A percentile compares a stretch with the other conserved stretches of the same genome.
Evolutionary conservation across 2,329 filamentous ascomycete species (phyloP).

Genomic region (Venturia oleaginea): DNA sequence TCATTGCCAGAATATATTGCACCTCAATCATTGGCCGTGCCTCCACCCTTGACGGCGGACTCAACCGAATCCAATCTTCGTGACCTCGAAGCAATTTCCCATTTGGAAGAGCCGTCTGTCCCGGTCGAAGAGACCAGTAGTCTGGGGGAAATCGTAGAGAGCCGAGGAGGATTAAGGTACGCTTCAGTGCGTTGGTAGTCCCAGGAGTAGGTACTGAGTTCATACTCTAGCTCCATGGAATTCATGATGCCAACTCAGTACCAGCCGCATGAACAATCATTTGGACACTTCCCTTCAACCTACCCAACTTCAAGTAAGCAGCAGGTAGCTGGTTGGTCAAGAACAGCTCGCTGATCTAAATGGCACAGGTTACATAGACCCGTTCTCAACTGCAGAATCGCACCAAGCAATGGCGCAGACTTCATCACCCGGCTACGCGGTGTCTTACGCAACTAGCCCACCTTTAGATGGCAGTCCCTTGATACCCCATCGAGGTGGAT

Average conservation of each 20-base stretch:
- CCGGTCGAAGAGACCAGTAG: neutral
- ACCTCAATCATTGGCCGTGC: neutral
- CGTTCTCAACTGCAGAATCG: neutral
- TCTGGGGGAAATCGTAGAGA: neutral
- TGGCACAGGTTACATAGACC: neutral
- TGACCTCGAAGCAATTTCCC: neutral
- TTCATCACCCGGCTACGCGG: slow-evolving; percentile 7
- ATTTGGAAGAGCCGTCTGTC: neutral
- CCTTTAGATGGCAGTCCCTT: neutral
- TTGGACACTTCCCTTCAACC: slow-evolving; percentile 25
- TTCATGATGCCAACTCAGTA: slow-evolving; percentile 33
- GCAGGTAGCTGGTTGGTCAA: neutral
- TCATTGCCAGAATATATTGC: slow-evolving; percentile 5
- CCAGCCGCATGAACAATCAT: slow-evolving; percentile 17
- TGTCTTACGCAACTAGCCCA: slow-evolving; percentile 13
- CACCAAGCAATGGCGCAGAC: slow-evolving; percentile 6
- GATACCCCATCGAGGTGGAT: neutral
- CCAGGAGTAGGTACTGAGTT: slow-evolving; percentile 1
- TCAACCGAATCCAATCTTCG: neutral
- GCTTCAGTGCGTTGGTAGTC: neutral
- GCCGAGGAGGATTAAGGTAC: neutral
- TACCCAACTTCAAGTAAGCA: slow-evolving; percentile 16
- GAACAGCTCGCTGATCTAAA: neutral
- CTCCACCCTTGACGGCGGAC: neutral
- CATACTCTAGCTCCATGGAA: slow-evolving; percentile 26